These are phyloP conservation scores for Teratosphaeria epicoccoides DNA, from an alignment of 2,329 filamentous ascomycete species.

Conservation along the genomic window DNA sequence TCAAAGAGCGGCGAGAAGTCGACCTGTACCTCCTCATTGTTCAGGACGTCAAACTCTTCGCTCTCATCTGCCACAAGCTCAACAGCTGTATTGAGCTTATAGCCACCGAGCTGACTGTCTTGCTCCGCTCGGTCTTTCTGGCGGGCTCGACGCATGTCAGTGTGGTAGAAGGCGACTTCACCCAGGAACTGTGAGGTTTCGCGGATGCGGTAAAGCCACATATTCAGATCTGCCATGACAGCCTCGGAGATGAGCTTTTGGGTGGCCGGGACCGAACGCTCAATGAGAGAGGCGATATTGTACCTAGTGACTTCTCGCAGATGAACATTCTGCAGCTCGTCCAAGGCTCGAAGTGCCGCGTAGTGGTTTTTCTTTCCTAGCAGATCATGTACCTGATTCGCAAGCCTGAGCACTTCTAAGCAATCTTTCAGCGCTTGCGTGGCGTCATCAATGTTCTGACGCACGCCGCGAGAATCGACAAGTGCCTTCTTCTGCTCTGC, in stretches of 20 bases:
- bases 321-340: conserved; percentile 93
- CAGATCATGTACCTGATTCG: conserved; percentile 89
- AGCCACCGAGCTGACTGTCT: conserved; percentile 64
- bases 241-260: conserved; percentile 90
- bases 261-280: conserved; percentile 85
- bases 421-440: conserved; percentile 82
- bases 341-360: conserved; percentile 80
- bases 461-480: conserved; percentile 81
- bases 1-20: conserved; percentile 93
- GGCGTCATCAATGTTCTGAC: conserved; percentile 92
- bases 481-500: conserved; percentile 89
- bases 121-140: conserved; percentile 74
- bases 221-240: conserved; percentile 94
- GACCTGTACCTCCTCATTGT: conserved; percentile 90
- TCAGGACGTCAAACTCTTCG: conserved; percentile 88
- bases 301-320: conserved; percentile 90
- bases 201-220: conserved; percentile 88
- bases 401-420: conserved; percentile 78
- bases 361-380: conserved; percentile 92
- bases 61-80: conserved; percentile 91
- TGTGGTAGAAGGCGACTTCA: conserved; percentile 94
- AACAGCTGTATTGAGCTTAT: conserved; percentile 90
- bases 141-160: conserved; percentile 70
- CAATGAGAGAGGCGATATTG: conserved; percentile 88
- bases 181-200: conserved; percentile 94